These are phyloP conservation scores for Geoglossum cookeanum DNA, from an alignment of 2,329 filamentous ascomycete species.

Conservation along the genomic window DNA sequence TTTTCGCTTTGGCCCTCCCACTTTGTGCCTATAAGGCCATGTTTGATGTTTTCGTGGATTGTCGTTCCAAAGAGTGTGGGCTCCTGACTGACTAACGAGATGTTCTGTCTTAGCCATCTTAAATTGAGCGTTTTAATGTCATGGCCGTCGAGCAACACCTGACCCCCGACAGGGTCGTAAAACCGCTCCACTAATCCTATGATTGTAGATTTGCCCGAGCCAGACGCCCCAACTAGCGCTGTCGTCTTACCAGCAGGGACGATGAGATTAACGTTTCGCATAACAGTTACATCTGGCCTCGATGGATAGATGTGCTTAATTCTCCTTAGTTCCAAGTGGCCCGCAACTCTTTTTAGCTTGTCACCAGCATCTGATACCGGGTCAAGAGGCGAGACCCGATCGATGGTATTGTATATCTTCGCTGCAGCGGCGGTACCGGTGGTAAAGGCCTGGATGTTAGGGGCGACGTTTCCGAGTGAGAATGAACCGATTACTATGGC, in stretches of 20 bases:
- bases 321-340: conserved; percentile 60
- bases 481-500: conserved; percentile 87
- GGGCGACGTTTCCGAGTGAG: conserved; percentile 69
- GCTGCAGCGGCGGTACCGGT: conserved; percentile 64
- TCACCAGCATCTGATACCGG: conserved; percentile 51
- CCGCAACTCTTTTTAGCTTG: conserved; percentile 52
- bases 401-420: conserved; percentile 90
- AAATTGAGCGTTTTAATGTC: conserved; percentile 70
- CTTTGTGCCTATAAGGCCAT: conserved; percentile 72
- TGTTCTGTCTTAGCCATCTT: conserved; percentile 78
- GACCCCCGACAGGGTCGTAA: conserved; percentile 70
- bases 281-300: conserved; percentile 72
- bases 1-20: conserved; percentile 51
- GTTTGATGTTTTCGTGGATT: conserved; percentile 76
- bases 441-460: conserved; percentile 72
- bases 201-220: conserved; percentile 87
- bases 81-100: conserved; percentile 84
- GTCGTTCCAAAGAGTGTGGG: conserved; percentile 78
- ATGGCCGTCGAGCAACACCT: conserved; percentile 62
- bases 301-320: conserved; percentile 92
- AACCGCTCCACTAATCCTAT: conserved; percentile 87
- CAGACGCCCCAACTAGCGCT: conserved; percentile 82
- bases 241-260: conserved; percentile 85
- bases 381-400: conserved; percentile 69
- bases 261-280: conserved; percentile 60